Conservation (phyloP, 495 filamentous ascomycete species). For the Penicillium goetzii region DNA sequence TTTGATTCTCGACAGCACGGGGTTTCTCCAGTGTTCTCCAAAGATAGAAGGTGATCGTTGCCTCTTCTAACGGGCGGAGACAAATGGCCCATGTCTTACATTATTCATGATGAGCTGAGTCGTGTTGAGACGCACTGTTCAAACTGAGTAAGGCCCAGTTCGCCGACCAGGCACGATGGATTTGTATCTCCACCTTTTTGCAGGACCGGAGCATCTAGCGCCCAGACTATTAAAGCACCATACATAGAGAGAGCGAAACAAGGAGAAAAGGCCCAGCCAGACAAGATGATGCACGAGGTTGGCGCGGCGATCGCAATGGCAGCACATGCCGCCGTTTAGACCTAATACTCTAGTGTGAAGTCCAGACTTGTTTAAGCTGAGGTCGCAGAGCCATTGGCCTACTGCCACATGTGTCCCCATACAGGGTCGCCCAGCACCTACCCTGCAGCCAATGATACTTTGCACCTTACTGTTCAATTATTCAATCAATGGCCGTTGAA, state of each 20-base stretch:
- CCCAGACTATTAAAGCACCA: neutral
- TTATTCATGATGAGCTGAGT: conserved; percentile 1
- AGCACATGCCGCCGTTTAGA: neutral
- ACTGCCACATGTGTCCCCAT: neutral
- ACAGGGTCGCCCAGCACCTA: neutral
- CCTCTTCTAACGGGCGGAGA: neutral
- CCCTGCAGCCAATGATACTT: conserved; percentile 16
- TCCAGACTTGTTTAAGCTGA: neutral
- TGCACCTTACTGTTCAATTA: conserved; percentile 16
- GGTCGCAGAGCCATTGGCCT: neutral
- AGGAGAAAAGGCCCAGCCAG: neutral
- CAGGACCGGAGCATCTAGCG: neutral
- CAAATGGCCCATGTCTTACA: conserved; percentile 2
- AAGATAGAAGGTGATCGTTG: neutral
- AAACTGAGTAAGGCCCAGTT: neutral
- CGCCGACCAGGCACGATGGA: neutral
- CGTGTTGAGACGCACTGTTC: neutral
- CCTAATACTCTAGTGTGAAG: neutral
- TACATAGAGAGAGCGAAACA: neutral
- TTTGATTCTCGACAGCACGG: neutral
- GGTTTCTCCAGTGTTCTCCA: neutral
- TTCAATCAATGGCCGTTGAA: neutral
- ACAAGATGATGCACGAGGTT: neutral
- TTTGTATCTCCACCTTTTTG: neutral
- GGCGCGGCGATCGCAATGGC: neutral